Evolutionary conservation across 768 basidiomycete genomes (phyloP).

Genomic region (Strobilomyces dryophilus): DNA sequence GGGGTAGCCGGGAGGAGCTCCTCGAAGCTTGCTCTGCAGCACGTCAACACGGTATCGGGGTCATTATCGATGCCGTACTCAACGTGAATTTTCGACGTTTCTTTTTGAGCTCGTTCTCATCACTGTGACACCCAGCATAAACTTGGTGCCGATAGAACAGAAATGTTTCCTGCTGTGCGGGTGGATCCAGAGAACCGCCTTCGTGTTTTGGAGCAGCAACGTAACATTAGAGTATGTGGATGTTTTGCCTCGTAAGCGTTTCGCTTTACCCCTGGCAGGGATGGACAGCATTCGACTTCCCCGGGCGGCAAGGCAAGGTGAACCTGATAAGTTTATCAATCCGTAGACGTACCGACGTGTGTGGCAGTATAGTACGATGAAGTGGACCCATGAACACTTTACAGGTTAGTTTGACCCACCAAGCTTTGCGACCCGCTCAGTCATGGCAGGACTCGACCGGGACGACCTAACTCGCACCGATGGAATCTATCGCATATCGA

Average conservation of each 20-base stretch:
- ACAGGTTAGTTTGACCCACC: conserved; percentile 46
- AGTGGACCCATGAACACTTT: conserved; percentile 78
- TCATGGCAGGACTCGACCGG: conserved; percentile 69
- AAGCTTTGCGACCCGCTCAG: neutral
- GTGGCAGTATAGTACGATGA: conserved; percentile 61
- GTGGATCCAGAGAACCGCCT: conserved; percentile 68
- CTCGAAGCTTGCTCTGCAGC: conserved; percentile 67
- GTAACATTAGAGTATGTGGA: conserved; percentile 60
- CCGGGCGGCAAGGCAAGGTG: conserved; percentile 72
- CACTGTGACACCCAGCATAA: conserved; percentile 53
- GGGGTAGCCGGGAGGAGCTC: conserved; percentile 85
- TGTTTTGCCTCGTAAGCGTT: neutral
- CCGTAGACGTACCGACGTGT: neutral
- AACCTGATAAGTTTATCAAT: conserved; percentile 12
- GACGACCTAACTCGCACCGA: conserved; percentile 63
- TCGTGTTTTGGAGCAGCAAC: conserved; percentile 51
- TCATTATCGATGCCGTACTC: conserved; percentile 84
- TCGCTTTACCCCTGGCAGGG: conserved; percentile 40
- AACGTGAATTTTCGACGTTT: conserved; percentile 50
- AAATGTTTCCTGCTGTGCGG: conserved; percentile 64
- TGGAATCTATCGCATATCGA: conserved; percentile 70
- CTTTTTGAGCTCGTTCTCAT: conserved; percentile 5
- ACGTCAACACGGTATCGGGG: conserved; percentile 61
- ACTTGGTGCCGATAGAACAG: conserved; percentile 75
- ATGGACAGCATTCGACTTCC: conserved; percentile 85